Percentiles rank a stretch among this genome's conserved stretches.
These are phyloP conservation scores for Ceratocystis cubensis DNA, from an alignment of 2,329 filamentous ascomycete genomes.

Conservation along the genomic window DNA sequence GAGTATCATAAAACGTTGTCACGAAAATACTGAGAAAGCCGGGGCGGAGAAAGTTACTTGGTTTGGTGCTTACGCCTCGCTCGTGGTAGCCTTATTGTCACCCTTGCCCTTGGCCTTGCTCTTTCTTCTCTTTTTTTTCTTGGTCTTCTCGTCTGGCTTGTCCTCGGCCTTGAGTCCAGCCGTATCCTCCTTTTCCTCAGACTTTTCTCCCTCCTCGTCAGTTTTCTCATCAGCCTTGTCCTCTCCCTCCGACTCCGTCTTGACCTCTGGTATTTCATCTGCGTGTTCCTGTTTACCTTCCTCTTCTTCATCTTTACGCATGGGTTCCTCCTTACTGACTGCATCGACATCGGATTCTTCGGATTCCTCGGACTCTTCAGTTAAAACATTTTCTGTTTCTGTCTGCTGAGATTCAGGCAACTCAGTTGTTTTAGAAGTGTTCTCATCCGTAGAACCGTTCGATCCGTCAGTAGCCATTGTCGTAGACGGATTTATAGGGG, in stretches of 20 bases:
- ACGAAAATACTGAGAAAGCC: not conserved
- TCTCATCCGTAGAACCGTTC: not conserved
- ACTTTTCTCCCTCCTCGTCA: slow-evolving; percentile 5
- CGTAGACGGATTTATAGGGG: not conserved
- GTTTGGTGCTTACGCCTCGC: not conserved
- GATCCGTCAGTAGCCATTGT: not conserved
- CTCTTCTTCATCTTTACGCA: not conserved
- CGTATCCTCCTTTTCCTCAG: not conserved
- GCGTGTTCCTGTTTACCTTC: not conserved
- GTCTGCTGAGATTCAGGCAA: not conserved
- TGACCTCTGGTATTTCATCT: not conserved
- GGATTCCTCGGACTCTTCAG: not conserved
- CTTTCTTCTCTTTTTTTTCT: slow-evolving; percentile 6
- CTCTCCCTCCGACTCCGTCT: not conserved
- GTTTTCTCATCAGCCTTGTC: not conserved
- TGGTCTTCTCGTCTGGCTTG: slow-evolving; percentile 23
- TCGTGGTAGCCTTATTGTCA: slow-evolving; percentile 20
- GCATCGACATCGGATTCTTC: not conserved
- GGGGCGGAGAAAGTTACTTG: not conserved
- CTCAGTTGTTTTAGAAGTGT: not conserved
- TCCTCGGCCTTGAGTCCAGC: slow-evolving; percentile 30
- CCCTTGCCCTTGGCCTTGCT: slow-evolving; percentile 22
- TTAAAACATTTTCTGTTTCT: not conserved
- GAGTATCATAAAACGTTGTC: not conserved
- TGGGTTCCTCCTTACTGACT: not conserved